Conservation (phyloP, 805 yeast genomes). For the Candida alai region DNA sequence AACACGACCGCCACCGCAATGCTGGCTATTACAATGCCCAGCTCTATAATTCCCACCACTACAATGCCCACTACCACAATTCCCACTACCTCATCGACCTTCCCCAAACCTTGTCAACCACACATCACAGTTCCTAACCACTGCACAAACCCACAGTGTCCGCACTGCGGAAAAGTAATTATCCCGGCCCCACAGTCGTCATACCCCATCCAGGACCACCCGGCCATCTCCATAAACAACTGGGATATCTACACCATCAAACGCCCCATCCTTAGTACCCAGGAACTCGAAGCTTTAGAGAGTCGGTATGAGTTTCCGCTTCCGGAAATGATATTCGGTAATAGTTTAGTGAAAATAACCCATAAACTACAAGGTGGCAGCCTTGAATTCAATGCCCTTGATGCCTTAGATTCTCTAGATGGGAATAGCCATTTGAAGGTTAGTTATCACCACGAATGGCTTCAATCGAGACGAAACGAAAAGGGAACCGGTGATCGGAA, state of each 20-base stretch:
- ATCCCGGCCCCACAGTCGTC: constrained; percentile 74
- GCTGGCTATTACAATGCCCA: background rate
- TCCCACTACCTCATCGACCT: constrained; percentile 1
- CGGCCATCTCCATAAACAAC: constrained; percentile 63
- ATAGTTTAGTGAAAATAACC: constrained; percentile 57
- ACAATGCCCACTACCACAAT: background rate
- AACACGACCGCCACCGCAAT: background rate
- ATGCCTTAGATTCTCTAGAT: constrained; percentile 51
- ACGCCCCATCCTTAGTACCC: constrained; percentile 71
- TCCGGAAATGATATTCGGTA: constrained; percentile 98
- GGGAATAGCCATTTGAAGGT: constrained; percentile 47
- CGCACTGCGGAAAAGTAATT: constrained; percentile 65
- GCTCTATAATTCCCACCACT: background rate
- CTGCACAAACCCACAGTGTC: constrained; percentile 48
- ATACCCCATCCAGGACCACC: constrained; percentile 59
- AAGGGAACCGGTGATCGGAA: constrained; percentile 23
- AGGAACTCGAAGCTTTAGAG: constrained; percentile 66
- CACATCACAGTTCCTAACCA: constrained; percentile 35
- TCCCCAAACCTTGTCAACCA: background rate
- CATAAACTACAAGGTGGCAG: constrained; percentile 35
- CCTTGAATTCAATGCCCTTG: constrained; percentile 70
- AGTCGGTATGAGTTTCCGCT: constrained; percentile 66
- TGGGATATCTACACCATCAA: constrained; percentile 77
- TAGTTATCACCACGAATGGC: constrained; percentile 86
- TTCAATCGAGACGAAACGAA: constrained; percentile 29